phyloP scores from a whole-genome alignment of 2,329 filamentous ascomycete genomes.

The Fusarium sp. region DNA sequence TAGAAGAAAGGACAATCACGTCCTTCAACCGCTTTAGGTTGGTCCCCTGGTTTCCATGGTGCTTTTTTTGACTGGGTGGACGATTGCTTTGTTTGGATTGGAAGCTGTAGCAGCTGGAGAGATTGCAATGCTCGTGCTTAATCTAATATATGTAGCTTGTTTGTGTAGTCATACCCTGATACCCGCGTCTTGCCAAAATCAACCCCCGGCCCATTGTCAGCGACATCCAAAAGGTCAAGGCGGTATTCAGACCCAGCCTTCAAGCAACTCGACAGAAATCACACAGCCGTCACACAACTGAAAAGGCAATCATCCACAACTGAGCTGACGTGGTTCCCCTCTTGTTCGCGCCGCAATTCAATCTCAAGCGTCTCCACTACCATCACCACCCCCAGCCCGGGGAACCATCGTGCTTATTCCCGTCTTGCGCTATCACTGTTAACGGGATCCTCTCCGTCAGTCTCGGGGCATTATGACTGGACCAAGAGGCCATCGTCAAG shows the following conservation, averaged over 20 bases:
- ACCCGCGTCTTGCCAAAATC: no score
- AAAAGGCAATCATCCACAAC: neutral
- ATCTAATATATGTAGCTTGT: no score
- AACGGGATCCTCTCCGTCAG: neutral
- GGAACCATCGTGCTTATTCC: neutral
- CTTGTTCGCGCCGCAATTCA: neutral
- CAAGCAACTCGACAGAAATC: neutral
- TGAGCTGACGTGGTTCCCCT: neutral
- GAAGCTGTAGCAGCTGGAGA: no score
- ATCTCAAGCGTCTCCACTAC: neutral
- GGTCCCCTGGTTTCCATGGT: no score
- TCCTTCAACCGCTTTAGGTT: constrained; percentile 77
- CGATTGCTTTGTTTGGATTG: no score
- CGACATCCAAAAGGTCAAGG: no score
- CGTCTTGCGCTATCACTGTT: neutral
- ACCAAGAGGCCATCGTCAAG: neutral
- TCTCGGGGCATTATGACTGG: neutral
- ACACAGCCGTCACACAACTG: neutral
- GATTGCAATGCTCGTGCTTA: no score
- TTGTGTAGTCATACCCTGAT: no score
- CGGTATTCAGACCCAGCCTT: neutral
- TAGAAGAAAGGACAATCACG: constrained; percentile 80
- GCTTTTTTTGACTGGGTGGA: no score
- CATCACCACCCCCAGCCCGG: neutral
- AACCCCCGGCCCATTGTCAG: no score